Base-by-base conservation (phyloP, 345 rosid species). In the Eucalyptus sideroxylon region DNA sequence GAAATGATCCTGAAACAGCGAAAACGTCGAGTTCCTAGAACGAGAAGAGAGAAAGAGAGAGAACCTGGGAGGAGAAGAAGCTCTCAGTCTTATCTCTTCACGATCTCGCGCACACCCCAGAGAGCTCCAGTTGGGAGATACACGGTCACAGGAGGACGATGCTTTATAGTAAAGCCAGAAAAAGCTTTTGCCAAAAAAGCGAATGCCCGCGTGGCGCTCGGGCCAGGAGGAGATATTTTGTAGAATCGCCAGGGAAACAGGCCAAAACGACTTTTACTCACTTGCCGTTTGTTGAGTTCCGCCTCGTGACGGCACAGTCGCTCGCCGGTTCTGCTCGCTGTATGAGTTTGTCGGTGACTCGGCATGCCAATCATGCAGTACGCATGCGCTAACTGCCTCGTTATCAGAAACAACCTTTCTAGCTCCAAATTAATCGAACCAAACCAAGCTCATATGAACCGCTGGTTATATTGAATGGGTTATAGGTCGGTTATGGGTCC, bases 401-500 rank as follows among this genome's bases (percentile, higher is more conserved):
- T 37, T 3, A 19, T 19, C 45, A 72, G 45, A 72, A 9, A 31
- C 42, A 5, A 27, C 16, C 6, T 31, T 16, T 37, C 12, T 31
- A 31, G 2, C 3, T 31, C 80, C 42, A 67, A 31, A 16, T 67
- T 27, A 6, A 60, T 27, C 16, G 8, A 60, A 23, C 30, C 34
- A 14, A 67, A 8, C 82, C 14, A 0, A 21, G 15, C 26, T 26
- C 2, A 21, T 77, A 2, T 40, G 1, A 77, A 40, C 47, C 16
- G 47, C 3, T 23, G 9, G 11, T 77, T 37, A 19, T 77, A 19
- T 77, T 11, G 83, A 77, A 37, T 21, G 45, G 26, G 45, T 3
- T 19, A 24, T 0, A 21, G 44, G 15, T 21, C 4, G 14, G 3
- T 3, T 40, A 1, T 21, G 2, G 14, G 65, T 11, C 14, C n/a